Evolutionary conservation across 2,329 filamentous ascomycete species (phyloP).

Genomic region (Epichloe gansuensis): DNA sequence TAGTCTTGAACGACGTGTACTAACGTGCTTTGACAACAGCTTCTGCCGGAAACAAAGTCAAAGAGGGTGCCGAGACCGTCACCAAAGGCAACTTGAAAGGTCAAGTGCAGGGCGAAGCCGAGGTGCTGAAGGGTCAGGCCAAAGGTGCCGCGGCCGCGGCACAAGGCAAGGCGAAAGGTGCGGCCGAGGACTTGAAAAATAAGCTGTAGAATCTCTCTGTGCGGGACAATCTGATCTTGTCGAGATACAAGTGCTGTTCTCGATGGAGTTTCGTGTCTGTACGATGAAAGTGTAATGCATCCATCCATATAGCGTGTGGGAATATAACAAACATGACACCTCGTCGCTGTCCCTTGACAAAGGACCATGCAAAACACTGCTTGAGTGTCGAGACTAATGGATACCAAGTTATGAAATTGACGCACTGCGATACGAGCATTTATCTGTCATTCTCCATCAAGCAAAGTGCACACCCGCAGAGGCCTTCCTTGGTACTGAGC

Average conservation of each 20-base stretch:
- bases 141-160: conserved; percentile 26
- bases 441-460: no score
- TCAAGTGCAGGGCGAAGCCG: conserved; percentile 19
- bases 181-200: conserved; percentile 24
- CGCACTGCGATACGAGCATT: no score
- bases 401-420: no score
- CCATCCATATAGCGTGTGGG: not conserved
- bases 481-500: conserved; percentile 35
- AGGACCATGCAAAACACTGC: not conserved
- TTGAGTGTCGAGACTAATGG: no score
- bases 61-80: conserved; percentile 23
- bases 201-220: not conserved
- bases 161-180: conserved; percentile 25
- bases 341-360: not conserved
- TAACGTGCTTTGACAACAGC: conserved; percentile 14
- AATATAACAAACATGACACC: not conserved
- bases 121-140: conserved; percentile 22
- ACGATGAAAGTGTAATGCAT: not conserved
- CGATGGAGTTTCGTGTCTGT: not conserved
- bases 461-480: conserved; percentile 23
- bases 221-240: not conserved
- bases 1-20: no score
- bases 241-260: not conserved
- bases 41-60: conserved; percentile 33
- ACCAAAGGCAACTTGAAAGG: conserved; percentile 23